These are phyloP conservation scores for Aspergillus baeticus DNA, from an alignment of 495 filamentous ascomycete species.

Conservation along the genomic window DNA sequence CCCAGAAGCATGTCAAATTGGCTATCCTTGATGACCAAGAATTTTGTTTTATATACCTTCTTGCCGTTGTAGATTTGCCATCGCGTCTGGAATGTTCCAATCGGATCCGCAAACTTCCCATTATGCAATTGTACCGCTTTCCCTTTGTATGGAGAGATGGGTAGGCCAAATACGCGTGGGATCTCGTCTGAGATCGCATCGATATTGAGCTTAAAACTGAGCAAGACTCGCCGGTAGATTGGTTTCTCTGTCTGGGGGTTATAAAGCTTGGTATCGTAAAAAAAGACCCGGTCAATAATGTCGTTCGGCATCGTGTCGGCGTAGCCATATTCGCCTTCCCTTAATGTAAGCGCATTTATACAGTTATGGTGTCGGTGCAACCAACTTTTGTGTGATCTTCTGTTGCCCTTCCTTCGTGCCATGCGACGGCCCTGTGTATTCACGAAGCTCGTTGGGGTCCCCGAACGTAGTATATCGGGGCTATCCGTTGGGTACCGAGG, in stretches of 20 bases:
- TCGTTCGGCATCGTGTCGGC: neutral
- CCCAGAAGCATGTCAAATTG: constrained; percentile 7
- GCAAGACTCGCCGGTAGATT: neutral
- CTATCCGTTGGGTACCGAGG: neutral
- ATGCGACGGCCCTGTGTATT: too few relatives aligned
- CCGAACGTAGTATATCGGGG: too few relatives aligned
- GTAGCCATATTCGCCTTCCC: too few relatives aligned
- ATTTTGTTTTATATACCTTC: neutral
- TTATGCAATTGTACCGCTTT: neutral
- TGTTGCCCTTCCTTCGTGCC: neutral
- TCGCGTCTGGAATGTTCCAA: neutral
- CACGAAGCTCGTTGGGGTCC: too few relatives aligned
- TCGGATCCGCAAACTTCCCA: neutral
- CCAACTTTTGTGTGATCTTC: neutral
- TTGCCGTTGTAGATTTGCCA: neutral
- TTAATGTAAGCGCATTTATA: neutral
- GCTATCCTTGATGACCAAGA: constrained; percentile 1
- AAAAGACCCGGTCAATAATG: neutral
- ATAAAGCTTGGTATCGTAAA: neutral
- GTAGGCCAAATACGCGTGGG: neutral
- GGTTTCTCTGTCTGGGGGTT: neutral
- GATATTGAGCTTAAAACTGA: neutral
- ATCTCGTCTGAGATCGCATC: constrained; percentile 2
- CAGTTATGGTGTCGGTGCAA: neutral
- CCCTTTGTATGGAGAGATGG: neutral